Percentiles rank a stretch among this genome's conserved stretches.
phyloP scores from a whole-genome alignment of 164 flowering plant genomes.

The Platanus orientalis region DNA sequence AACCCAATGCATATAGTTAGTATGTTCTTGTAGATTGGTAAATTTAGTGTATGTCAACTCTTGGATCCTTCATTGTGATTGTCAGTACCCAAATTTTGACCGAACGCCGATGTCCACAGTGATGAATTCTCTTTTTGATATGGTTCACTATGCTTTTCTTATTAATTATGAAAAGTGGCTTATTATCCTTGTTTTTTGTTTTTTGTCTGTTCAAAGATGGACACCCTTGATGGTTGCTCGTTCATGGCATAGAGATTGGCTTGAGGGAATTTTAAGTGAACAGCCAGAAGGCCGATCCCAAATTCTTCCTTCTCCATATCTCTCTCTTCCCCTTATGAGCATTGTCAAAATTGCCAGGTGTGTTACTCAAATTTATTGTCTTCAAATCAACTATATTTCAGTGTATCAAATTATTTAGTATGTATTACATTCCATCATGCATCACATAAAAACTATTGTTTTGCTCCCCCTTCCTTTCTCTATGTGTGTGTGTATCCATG shows the following conservation, averaged over 20 bases:
- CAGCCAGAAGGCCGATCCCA: constrained; percentile 30
- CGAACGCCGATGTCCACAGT: no score
- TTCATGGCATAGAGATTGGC: constrained; percentile 79
- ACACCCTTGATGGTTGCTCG: constrained; percentile 91
- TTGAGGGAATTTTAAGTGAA: constrained; percentile 58
- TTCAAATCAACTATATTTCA: not conserved
- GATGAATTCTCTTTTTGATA: not conserved
- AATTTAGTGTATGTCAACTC: no score
- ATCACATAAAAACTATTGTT: not conserved
- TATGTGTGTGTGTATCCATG: no score
- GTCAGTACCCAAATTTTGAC: no score
- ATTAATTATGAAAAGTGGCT: not conserved
- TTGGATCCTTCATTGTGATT: no score
- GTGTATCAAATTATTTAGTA: not conserved
- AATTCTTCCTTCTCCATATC: constrained; percentile 56
- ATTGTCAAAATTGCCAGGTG: constrained; percentile 78
- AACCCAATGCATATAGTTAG: no score
- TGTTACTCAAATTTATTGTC: constrained; percentile 6
- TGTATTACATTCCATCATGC: not conserved
- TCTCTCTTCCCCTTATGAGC: constrained; percentile 89
- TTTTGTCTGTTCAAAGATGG: constrained; percentile 48
- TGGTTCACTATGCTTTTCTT: not conserved
- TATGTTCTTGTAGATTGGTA: no score
- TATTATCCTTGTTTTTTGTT: constrained; percentile 12
- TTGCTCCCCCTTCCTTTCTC: no score